A percentile compares a stretch with the other conserved stretches of the same genome.
These are phyloP conservation scores for Stagonosporopsis chrysanthemi DNA, from an alignment of 2,329 filamentous ascomycete genomes.

Conservation along the genomic window DNA sequence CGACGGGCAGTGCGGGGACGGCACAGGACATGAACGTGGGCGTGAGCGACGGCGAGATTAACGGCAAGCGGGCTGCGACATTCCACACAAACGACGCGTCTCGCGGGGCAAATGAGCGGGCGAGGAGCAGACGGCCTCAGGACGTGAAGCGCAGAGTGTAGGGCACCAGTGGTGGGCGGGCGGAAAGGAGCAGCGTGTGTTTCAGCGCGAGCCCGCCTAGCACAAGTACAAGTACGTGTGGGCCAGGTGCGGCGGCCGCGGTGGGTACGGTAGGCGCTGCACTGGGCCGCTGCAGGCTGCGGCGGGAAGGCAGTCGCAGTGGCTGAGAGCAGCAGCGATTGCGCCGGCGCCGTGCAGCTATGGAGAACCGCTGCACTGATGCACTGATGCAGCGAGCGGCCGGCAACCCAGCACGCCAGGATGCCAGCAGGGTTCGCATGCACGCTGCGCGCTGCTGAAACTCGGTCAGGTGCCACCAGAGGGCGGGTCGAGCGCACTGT, in stretches of 20 bases:
- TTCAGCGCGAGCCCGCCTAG: slow-evolving; percentile 26
- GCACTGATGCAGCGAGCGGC: slow-evolving; percentile 6
- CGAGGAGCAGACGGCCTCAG: slow-evolving; percentile 13
- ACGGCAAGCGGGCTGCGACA: slow-evolving; percentile 31
- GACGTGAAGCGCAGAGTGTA: slow-evolving; percentile 21
- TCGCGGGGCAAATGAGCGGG: slow-evolving; percentile 17
- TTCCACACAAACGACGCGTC: slow-evolving; percentile 37
- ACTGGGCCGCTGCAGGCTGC: slow-evolving; percentile 13
- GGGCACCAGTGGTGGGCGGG: slow-evolving; percentile 28
- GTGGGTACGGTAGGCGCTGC: neutral
- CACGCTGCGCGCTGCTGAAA: slow-evolving; percentile 21
- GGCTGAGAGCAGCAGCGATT: slow-evolving; percentile 1
- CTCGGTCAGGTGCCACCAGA: slow-evolving; percentile 19
- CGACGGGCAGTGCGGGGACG: slow-evolving; percentile 26
- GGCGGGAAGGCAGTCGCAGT: slow-evolving; percentile 14
- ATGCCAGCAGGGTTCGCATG: slow-evolving; percentile 18
- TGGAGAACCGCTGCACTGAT: no score
- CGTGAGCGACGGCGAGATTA: slow-evolving; percentile 24
- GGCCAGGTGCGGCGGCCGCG: neutral
- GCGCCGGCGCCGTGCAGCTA: no score
- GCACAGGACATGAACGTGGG: slow-evolving; percentile 20
- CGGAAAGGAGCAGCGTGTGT: slow-evolving; percentile 32
- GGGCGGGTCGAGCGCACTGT: slow-evolving; percentile 13
- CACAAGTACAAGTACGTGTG: slow-evolving; percentile 3
- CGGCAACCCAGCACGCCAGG: neutral